Base-by-base conservation (phyloP, 2,329 filamentous ascomycete species). In the Septoria linicola region DNA sequence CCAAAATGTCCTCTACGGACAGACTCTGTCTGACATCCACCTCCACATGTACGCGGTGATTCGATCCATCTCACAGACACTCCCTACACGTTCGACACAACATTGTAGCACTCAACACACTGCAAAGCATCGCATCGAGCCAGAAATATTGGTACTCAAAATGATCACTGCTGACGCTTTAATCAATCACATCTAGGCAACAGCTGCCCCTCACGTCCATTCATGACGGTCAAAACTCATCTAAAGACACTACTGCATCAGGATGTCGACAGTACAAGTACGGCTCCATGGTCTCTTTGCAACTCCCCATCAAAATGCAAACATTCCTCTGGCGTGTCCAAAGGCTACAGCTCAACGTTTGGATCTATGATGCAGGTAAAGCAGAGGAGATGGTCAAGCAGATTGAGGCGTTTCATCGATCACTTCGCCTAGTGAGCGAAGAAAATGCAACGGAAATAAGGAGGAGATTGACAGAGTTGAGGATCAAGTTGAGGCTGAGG, bases 1-100 rank as follows among this genome's bases (percentile, higher is more conserved):
- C 31, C 43, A 46, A 25, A 31, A 36, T 25, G 16, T 36, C 3
- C 30, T 46, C 11, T 46, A 46, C 43, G 10, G 36, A 5, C 3
- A 11, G 3, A 37, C 43, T 11, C 8, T 13, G 4, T 46, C 25
- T 13, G 21, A 37, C 23, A 17, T 46, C 17, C 43, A 46, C 8
- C 43, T 46, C 4, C 43, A 46, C 11, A 20, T 46, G 13, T n/a
- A n/a, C n/a, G n/a, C n/a, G n/a, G n/a, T n/a, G n/a, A n/a, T n/a
- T n/a, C n/a, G n/a, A n/a, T n/a, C n/a, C n/a, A n/a, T n/a, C n/a
- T n/a, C n/a, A n/a, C n/a, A n/a, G n/a, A n/a, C n/a, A n/a, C n/a
- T n/a, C n/a, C n/a, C n/a, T n/a, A n/a, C n/a, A n/a, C n/a, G n/a
- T n/a, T n/a, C n/a, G n/a, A n/a, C n/a, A n/a, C n/a, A n/a, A n/a